A percentile compares a stretch with the other conserved stretches of the same genome.
phyloP scores from a whole-genome alignment of 257 asterid species.

The Marsdenia floribunda region DNA sequence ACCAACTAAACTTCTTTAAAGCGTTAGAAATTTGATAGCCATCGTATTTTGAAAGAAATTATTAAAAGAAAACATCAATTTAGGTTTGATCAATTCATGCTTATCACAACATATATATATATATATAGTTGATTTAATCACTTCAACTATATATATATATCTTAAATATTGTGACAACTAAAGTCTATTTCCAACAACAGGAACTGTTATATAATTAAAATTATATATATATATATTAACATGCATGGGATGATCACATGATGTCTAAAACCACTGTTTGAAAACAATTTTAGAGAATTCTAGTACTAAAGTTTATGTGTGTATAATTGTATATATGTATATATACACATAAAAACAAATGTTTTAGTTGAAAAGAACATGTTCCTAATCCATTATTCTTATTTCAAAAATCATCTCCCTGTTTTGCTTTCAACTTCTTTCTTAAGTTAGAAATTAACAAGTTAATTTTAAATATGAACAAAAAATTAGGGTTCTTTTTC shows the following conservation, averaged over 20 bases:
- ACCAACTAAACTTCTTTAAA: not conserved
- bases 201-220: too few relatives aligned
- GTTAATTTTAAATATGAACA: not conserved
- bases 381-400: slow-evolving; percentile 12
- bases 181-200: too few relatives aligned
- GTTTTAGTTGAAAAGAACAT: slow-evolving; percentile 16
- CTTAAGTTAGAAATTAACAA: not conserved
- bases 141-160: too few relatives aligned
- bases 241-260: slow-evolving; percentile 3
- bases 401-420: not conserved
- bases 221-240: too few relatives aligned
- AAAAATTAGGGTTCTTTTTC: slow-evolving; percentile 3
- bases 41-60: not conserved
- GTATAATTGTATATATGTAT: too few relatives aligned
- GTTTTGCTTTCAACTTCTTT: not conserved
- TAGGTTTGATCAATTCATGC: not conserved
- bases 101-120: not conserved
- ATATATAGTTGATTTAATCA: too few relatives aligned
- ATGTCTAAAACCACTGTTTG: not conserved
- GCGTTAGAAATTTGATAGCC: not conserved
- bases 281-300: not conserved
- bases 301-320: too few relatives aligned
- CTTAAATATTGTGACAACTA: too few relatives aligned
- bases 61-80: not conserved
- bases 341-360: too few relatives aligned